Base-by-base conservation (phyloP, 768 basidiomycete genomes). In the Cystofilobasidium bisporidii region DNA sequence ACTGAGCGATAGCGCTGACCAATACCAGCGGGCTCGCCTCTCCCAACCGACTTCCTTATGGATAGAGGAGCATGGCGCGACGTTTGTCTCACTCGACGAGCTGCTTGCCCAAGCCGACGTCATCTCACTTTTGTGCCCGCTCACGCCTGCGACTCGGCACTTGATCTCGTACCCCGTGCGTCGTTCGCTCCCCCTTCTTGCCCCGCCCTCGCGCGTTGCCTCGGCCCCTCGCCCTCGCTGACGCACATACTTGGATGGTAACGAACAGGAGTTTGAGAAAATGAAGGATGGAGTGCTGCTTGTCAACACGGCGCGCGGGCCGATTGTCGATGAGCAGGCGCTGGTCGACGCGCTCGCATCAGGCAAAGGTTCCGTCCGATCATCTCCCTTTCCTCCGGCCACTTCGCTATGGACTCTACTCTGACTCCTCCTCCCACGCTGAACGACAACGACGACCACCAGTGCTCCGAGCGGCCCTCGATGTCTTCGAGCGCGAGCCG, bases 401-500 rank as follows among this genome's bases (percentile, higher is more conserved):
- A 2, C 24, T 30, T n/a, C n/a, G n/a, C n/a, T n/a, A n/a, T n/a
- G n/a, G n/a, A n/a, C 17, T 33, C 33, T 59, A 15, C 41, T 38
- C 9, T 17, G 8, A 3, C 12, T 24, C 12, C 26, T 22, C 56
- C 15, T 40, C 43, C 12, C 36, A 3, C 32, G n/a, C 24, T 4
- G 6, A 26, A 14, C 43, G 24, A 38, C 20, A 20, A 26, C 41
- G 18, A 20, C 41, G 12, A 5, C 33, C 0, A 6, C 40, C 45
- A 74, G 74, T 79, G 3, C 57, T 70, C 38, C 69, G 75, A 57
- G 78, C 73, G 0, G 78, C 75, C n/a, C 70, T 79, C 5, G 78
- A 78, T 45, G 78, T 78, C 12, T 78, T 76, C 60, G 76, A 61
- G 38, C 38, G 38, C 38, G 78, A 79, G 61, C 78, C 78, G 0